Conservation (phyloP, 78 protist species). For the Carpediemonas membranifera region DNA sequence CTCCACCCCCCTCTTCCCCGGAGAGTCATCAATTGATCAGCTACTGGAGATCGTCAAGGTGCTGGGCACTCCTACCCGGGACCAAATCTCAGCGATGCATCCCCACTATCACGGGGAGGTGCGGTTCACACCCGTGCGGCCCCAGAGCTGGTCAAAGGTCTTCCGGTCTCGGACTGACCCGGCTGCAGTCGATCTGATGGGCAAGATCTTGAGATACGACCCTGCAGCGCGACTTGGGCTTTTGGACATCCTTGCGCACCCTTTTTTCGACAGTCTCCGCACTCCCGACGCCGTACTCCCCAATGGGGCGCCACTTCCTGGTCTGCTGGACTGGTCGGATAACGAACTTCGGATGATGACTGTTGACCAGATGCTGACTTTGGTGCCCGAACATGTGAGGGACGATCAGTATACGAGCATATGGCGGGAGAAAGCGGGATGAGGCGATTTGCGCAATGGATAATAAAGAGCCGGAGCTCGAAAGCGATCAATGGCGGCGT, state of each 20-base stretch:
- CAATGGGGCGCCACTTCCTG: no score
- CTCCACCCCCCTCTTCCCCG: slow-evolving; percentile 53
- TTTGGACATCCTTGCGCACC: slow-evolving; percentile 7
- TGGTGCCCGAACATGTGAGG: no score
- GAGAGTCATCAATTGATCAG: slow-evolving; percentile 13
- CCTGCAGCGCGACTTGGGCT: slow-evolving; percentile 5
- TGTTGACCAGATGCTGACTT: no score
- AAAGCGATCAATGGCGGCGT: no score
- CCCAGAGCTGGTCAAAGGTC: slow-evolving; percentile 74
- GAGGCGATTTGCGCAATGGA: no score
- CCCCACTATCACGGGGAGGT: slow-evolving; percentile 70
- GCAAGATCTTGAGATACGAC: slow-evolving; percentile 1
- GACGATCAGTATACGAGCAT: no score
- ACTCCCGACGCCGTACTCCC: no score
- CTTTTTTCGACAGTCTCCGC: slow-evolving; percentile 15
- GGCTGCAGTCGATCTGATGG: slow-evolving; percentile 9
- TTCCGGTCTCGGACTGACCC: not conserved
- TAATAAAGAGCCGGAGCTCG: no score
- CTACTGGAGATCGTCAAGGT: slow-evolving; percentile 23
- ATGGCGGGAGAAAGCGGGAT: no score
- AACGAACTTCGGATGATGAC: no score
- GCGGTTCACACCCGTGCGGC: slow-evolving; percentile 72
- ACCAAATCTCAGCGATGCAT: slow-evolving; percentile 75
- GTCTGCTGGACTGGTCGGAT: no score
- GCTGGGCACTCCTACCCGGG: slow-evolving; percentile 75